Evolutionary conservation across 441 rosid species (phyloP), one percentile per base, ranked within the genome.

Genomic region (Mallotus japonicus): DNA sequence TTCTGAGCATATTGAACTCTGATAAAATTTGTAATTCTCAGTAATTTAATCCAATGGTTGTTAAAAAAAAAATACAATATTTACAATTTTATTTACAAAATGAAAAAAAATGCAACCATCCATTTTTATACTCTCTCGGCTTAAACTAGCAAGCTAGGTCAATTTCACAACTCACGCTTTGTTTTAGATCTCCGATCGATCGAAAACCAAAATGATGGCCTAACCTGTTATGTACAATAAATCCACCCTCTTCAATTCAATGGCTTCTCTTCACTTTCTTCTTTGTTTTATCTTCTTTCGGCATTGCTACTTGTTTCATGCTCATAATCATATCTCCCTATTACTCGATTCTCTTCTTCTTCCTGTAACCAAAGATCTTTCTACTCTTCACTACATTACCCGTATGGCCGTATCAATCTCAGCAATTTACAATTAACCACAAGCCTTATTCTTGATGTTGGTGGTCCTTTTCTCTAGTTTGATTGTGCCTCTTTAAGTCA

Each of bases 331-430:
- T 32, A 22, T 55, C 62, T 58, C 74, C 34, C 64, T 72, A 61
- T 72, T 67, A 24, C 77, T 74, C 16, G 28, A 56, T 61, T 59
- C 79, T 1, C 24, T 83, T 13, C 67, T 84, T 73, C 77, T 89
- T 60, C 86, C 93, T 5, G 84, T 91, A 7, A 12, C 67, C 0
- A 84, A 82, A 84, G 91, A 93, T 75, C 19, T 77, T 5, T 66
- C 86, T 6, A 85, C 90, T 57, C 82, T 79, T n/a, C 97, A 89
- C 60, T 91, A 89, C 84, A 19, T 88, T 44, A 73, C 97, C 69
- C 67, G 58, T 37, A 79, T 44, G 71, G 95, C 69, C 67, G 58
- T 37, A 79, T 86, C 77, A 73, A 58, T 46, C 86, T 65, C 12
- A 88, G 88, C 12, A 74, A 40, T 70, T 78, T 87, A 0, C 60